These are phyloP conservation scores for Apodospora peruviana DNA, from an alignment of 495 filamentous ascomycete genomes.

Conservation along the genomic window DNA sequence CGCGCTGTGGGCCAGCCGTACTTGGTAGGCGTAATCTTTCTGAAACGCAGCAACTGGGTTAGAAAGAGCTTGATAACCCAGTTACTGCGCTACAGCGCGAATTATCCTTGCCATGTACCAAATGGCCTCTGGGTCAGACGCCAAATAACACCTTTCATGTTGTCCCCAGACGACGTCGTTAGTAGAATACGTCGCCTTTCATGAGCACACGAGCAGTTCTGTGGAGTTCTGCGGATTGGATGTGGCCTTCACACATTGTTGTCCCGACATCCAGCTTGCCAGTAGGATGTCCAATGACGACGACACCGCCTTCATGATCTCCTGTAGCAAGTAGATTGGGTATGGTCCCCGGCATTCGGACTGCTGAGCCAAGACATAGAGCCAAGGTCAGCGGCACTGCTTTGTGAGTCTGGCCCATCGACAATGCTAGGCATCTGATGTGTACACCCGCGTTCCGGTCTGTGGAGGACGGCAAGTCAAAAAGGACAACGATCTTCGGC, in stretches of 20 bases:
- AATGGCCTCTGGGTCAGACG: too few species aligned
- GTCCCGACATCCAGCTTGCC: conserved; percentile 55
- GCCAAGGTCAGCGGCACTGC: conserved; percentile 59
- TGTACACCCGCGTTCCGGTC: conserved; percentile 24
- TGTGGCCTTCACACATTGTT: conserved; percentile 31
- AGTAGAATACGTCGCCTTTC: conserved; percentile 51
- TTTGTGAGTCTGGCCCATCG: conserved; percentile 57
- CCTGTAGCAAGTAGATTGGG: conserved; percentile 29
- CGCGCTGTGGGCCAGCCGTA: too few species aligned
- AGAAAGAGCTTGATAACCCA: too few species aligned
- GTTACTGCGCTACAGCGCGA: too few species aligned
- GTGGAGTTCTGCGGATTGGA: conserved; percentile 44
- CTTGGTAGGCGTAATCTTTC: too few species aligned
- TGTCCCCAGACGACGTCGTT: too few species aligned
- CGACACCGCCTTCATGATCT: conserved; percentile 19
- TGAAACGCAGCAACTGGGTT: too few species aligned
- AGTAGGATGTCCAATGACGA: conserved; percentile 57
- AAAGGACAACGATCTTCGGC: conserved; percentile 63
- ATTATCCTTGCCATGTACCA: too few species aligned
- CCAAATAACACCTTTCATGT: too few species aligned
- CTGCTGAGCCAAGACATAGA: conserved; percentile 56
- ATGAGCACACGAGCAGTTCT: conserved; percentile 52
- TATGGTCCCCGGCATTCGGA: conserved; percentile 44
- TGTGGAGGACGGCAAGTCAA: conserved; percentile 24
- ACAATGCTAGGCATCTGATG: conserved; percentile 43